phyloP scores from a whole-genome alignment of 192 early-diverging fungal genomes.

The Ambispora gerdemannii region DNA sequence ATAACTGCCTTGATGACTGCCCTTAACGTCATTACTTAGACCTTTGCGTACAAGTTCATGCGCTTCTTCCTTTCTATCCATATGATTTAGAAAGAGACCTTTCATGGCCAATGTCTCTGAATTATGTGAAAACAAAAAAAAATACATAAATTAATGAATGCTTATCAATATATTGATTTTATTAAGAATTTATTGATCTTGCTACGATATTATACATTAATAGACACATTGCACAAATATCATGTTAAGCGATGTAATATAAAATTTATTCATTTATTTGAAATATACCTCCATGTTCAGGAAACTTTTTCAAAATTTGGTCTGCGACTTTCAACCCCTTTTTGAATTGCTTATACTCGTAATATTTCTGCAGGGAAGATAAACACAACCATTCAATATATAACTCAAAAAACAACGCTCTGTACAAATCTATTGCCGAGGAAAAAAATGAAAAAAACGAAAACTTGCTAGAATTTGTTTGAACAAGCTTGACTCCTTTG shows the following conservation, averaged over 20 bases:
- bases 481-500: constrained; percentile 70
- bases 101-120: constrained; percentile 92
- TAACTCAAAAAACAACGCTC: constrained; percentile 9
- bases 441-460: no score
- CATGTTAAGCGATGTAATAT: no score
- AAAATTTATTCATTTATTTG: no score
- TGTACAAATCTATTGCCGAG: neutral
- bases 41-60: constrained; percentile 85
- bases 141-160: neutral
- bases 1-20: no score
- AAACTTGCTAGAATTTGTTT: constrained; percentile 69
- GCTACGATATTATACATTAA: no score
- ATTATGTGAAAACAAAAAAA: neutral
- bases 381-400: neutral
- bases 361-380: constrained; percentile 69
- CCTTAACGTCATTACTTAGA: constrained; percentile 67
- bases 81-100: constrained; percentile 83
- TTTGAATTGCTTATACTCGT: constrained; percentile 94
- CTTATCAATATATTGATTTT: neutral
- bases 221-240: no score
- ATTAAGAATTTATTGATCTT: neutral
- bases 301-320: constrained; percentile 89
- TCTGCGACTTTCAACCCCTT: constrained; percentile 89
- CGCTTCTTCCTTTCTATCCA: constrained; percentile 91
- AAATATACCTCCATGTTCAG: constrained; percentile 80